These are phyloP conservation scores for Suillus weaverae DNA, from an alignment of 768 basidiomycete species.

Conservation along the genomic window DNA sequence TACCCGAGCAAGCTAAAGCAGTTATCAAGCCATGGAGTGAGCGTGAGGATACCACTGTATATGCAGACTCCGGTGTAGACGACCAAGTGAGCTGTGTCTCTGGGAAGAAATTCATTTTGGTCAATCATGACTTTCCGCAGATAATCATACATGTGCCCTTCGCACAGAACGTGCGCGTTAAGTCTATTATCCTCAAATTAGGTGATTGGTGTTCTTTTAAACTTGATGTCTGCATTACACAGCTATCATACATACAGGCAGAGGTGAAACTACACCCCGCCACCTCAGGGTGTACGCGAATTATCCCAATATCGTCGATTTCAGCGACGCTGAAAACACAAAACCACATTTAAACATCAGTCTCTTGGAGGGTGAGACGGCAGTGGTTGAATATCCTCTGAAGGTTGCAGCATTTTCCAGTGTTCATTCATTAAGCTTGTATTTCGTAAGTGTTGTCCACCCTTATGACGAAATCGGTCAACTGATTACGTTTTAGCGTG, in stretches of 20 bases:
- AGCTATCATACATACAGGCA: conserved; percentile 43
- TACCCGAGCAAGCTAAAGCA: conserved; percentile 78
- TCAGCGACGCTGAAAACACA: conserved; percentile 65
- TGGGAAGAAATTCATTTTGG: neutral
- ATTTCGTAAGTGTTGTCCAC: conserved; percentile 61
- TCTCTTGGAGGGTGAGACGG: conserved; percentile 68
- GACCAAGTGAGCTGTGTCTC: conserved; percentile 60
- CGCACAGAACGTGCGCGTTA: conserved; percentile 71
- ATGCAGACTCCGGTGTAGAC: conserved; percentile 68
- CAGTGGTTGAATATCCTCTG: conserved; percentile 75
- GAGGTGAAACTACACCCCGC: conserved; percentile 75
- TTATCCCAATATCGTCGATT: conserved; percentile 72
- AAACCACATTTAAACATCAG: conserved; percentile 72
- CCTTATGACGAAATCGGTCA: conserved; percentile 1
- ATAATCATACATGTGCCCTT: conserved; percentile 83
- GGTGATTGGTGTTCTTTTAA: conserved; percentile 43
- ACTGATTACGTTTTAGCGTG: conserved; percentile 44
- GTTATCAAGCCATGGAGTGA: conserved; percentile 84
- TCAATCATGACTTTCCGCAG: conserved; percentile 35
- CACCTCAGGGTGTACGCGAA: conserved; percentile 77
- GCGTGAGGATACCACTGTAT: conserved; percentile 59
- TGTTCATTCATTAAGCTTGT: conserved; percentile 69
- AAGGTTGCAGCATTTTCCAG: conserved; percentile 75
- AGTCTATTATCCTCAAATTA: conserved; percentile 73
- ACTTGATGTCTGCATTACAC: neutral